Evolutionary conservation across 176 grass and related monocot genomes (phyloP).

Genomic region (Zoysia japonica): DNA sequence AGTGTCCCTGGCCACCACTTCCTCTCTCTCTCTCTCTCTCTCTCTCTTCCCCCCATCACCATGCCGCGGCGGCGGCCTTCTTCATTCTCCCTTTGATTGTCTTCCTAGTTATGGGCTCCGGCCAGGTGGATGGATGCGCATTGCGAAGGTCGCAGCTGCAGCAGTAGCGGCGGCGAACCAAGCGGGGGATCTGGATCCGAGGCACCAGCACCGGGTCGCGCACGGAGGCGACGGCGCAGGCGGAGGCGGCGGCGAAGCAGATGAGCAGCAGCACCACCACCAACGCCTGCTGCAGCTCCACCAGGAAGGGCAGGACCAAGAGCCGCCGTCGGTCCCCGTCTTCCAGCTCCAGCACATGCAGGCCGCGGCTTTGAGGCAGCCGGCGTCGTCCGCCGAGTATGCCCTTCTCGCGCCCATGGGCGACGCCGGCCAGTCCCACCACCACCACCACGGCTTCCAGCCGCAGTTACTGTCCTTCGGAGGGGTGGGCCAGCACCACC

Average conservation of each 20-base stretch:
- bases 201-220: constrained; percentile 54
- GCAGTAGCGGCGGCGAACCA: constrained; percentile 41
- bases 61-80: not conserved
- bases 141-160: constrained; percentile 42
- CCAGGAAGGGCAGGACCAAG: constrained; percentile 42
- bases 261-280: constrained; percentile 36
- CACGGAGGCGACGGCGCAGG: constrained; percentile 46
- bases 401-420: constrained; percentile 69
- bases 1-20: constrained; percentile 48
- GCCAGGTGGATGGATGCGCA: constrained; percentile 73
- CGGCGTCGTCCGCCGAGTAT: constrained; percentile 67
- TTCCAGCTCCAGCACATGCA: constrained; percentile 56
- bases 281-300: constrained; percentile 45
- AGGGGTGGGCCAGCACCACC: constrained; percentile 4
- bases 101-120: constrained; percentile 69
- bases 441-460: constrained; percentile 58
- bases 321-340: constrained; percentile 16
- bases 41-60: not conserved
- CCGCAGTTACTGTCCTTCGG: constrained; percentile 53
- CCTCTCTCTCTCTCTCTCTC: not conserved
- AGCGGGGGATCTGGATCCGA: constrained; percentile 96
- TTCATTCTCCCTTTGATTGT: constrained; percentile 7
- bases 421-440: constrained; percentile 42
- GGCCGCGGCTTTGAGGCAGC: constrained; percentile 53
- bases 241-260: constrained; percentile 35